phyloP scores from a whole-genome alignment of 148 eudicot genomes.

The Oxyria digyna region DNA sequence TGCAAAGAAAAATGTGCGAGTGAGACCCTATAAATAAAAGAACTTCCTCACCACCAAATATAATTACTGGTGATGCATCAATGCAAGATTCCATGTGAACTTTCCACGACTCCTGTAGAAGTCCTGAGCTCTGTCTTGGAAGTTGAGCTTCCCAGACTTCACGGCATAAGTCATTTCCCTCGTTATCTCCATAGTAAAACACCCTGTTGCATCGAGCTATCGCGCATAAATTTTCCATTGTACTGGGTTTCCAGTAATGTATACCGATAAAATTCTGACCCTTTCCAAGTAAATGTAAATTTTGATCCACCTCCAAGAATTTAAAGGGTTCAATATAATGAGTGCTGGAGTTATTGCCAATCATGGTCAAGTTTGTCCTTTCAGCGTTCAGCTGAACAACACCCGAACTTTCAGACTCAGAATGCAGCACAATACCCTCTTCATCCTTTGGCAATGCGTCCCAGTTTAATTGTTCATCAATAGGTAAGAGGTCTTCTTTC shows the following conservation, averaged over 20 bases:
- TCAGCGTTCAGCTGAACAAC: slow-evolving; percentile 16
- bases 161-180: slow-evolving; percentile 15
- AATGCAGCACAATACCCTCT: slow-evolving; percentile 13
- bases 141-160: slow-evolving; percentile 24
- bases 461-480: slow-evolving; percentile 17
- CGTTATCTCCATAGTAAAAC: slow-evolving; percentile 16
- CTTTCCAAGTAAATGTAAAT: slow-evolving; percentile 12
- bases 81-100: slow-evolving; percentile 76
- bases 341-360: slow-evolving; percentile 8
- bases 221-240: slow-evolving; percentile 19
- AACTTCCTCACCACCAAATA: slow-evolving; percentile 31
- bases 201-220: slow-evolving; percentile 58
- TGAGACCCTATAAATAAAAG: slow-evolving; percentile 74
- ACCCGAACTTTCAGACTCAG: slow-evolving; percentile 15
- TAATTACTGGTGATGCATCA: slow-evolving; percentile 87
- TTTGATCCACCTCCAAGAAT: slow-evolving; percentile 30
- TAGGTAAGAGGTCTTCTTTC: slow-evolving; percentile 19
- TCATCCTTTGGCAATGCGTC: slow-evolving; percentile 17
- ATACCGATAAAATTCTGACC: slow-evolving; percentile 17
- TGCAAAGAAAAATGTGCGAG: slow-evolving; percentile 58
- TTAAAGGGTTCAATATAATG: slow-evolving; percentile 20
- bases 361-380: slow-evolving; percentile 14
- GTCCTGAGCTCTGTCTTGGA: slow-evolving; percentile 30
- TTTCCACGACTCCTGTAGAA: slow-evolving; percentile 52
- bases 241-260: slow-evolving; percentile 26